phyloP scores from a whole-genome alignment of 208 protist species.

The Wallacemonas sp. region DNA sequence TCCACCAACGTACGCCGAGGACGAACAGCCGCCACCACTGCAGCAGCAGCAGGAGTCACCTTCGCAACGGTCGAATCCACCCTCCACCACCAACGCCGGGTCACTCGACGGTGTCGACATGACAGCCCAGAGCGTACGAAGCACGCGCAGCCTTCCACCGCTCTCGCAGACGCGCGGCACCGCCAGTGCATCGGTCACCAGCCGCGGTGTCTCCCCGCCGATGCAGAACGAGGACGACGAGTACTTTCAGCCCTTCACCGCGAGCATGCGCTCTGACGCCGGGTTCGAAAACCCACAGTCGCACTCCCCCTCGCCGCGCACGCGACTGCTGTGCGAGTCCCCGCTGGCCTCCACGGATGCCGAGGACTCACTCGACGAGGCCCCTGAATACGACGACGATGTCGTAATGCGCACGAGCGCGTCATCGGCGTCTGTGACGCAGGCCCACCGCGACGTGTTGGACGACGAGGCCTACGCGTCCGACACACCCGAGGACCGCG shows the following conservation, averaged over 20 bases:
- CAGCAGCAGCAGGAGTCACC: background rate
- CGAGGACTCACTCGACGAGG: background rate
- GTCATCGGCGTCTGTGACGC: background rate
- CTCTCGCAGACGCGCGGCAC: background rate
- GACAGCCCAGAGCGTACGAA: background rate
- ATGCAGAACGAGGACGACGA: slow-evolving; percentile 14
- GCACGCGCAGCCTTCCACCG: slow-evolving; percentile 4
- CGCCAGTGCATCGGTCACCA: background rate
- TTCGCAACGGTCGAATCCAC: background rate
- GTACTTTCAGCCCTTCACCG: slow-evolving; percentile 16
- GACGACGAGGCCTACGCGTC: too few species aligned
- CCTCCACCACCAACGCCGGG: background rate
- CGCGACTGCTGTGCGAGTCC: background rate
- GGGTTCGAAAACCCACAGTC: slow-evolving; percentile 4
- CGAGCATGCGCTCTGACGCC: slow-evolving; percentile 14
- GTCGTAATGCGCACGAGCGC: background rate
- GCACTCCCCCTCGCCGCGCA: slow-evolving; percentile 7
- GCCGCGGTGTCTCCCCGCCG: slow-evolving; percentile 6
- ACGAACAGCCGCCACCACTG: background rate
- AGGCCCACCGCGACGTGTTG: too few species aligned
- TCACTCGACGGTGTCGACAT: background rate
- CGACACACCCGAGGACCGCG: too few species aligned
- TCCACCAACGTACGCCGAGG: too few species aligned
- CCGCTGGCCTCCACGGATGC: background rate
- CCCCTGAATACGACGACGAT: background rate